phyloP scores from a whole-genome alignment of 352 stramenopile species.

The Phytophthora sp. region DNA sequence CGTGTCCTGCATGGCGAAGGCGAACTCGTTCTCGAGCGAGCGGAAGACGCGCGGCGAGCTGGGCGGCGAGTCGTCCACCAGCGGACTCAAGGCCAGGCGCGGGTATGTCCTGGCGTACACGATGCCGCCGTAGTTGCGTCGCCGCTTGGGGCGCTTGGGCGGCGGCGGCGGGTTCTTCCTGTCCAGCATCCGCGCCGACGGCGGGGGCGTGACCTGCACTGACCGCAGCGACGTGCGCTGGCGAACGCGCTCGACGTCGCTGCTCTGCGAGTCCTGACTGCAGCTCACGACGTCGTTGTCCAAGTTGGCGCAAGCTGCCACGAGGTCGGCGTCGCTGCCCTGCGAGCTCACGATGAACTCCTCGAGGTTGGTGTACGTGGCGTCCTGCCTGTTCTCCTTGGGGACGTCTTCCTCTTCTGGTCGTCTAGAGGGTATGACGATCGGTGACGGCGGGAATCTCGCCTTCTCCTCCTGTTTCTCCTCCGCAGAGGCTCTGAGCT shows the following conservation, averaged over 20 bases:
- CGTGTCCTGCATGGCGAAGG: conserved; percentile 61
- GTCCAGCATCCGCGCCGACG: conserved; percentile 71
- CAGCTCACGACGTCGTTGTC: conserved; percentile 21
- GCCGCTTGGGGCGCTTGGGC: conserved; percentile 40
- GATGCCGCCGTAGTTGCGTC: conserved; percentile 28
- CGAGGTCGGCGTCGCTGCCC: conserved; percentile 31
- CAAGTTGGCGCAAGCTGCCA: conserved; percentile 29
- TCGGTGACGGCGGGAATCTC: conserved; percentile 26
- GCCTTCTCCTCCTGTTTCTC: conserved; percentile 35
- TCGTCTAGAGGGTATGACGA: conserved; percentile 26
- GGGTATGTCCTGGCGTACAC: conserved; percentile 40
- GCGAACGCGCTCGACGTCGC: conserved; percentile 24
- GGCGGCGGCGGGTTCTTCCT: conserved; percentile 69
- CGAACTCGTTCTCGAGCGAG: conserved; percentile 72
- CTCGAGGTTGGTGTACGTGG: conserved; percentile 27
- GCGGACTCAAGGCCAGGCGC: conserved; percentile 38
- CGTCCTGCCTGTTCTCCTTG: conserved; percentile 38
- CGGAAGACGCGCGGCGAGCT: conserved; percentile 55
- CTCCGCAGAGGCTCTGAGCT: conserved; percentile 5
- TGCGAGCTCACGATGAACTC: conserved; percentile 27
- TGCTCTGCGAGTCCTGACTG: conserved; percentile 30
- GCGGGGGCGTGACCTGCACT: conserved; percentile 66
- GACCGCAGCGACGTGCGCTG: conserved; percentile 33
- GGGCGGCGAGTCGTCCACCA: conserved; percentile 44
- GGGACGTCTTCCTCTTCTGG: conserved; percentile 9